Percentiles rank a stretch among this genome's conserved stretches.
Evolutionary conservation across 805 yeast species (phyloP).

Genomic region (Candida ortonii): DNA sequence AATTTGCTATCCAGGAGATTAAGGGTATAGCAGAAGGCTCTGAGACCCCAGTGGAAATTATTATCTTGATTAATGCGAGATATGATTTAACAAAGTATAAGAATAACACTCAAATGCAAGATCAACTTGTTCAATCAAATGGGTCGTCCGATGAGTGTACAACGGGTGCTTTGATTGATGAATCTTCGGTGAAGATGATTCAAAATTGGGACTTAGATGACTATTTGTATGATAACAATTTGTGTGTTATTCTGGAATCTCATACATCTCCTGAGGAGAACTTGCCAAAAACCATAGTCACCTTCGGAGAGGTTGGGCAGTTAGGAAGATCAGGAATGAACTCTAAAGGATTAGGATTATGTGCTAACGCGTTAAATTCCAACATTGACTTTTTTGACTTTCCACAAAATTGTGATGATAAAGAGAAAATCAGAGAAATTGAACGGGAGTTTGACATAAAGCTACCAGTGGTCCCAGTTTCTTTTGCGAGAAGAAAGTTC

Average conservation of each 20-base stretch:
- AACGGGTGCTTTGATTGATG: slow-evolving; percentile 9
- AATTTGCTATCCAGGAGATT: slow-evolving; percentile 9
- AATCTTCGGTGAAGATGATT: slow-evolving; percentile 7
- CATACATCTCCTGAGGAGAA: slow-evolving; percentile 8
- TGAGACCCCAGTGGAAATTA: slow-evolving; percentile 6
- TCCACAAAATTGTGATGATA: slow-evolving; percentile 4
- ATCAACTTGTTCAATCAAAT: slow-evolving; percentile 6
- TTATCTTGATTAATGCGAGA: slow-evolving; percentile 11
- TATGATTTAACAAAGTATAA: slow-evolving; percentile 12
- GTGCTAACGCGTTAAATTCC: slow-evolving; percentile 12
- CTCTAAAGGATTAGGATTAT: slow-evolving; percentile 11
- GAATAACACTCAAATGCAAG: slow-evolving; percentile 7
- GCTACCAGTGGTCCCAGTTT: slow-evolving; percentile 11
- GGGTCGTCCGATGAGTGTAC: slow-evolving; percentile 10
- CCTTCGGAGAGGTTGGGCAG: slow-evolving; percentile 15
- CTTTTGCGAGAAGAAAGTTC: slow-evolving; percentile 14
- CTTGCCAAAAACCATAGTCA: slow-evolving; percentile 8
- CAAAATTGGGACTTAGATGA: slow-evolving; percentile 13
- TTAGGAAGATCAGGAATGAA: slow-evolving; percentile 15
- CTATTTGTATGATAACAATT: slow-evolving; percentile 9
- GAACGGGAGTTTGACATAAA: slow-evolving; percentile 7
- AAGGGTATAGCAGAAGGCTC: slow-evolving; percentile 11
- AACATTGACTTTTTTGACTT: slow-evolving; percentile 11
- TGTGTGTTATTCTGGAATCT: slow-evolving; percentile 10
- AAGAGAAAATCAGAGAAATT: slow-evolving; percentile 1